Base-by-base conservation (phyloP, 805 yeast genomes). In the Starmerella khaoyaiensis region DNA sequence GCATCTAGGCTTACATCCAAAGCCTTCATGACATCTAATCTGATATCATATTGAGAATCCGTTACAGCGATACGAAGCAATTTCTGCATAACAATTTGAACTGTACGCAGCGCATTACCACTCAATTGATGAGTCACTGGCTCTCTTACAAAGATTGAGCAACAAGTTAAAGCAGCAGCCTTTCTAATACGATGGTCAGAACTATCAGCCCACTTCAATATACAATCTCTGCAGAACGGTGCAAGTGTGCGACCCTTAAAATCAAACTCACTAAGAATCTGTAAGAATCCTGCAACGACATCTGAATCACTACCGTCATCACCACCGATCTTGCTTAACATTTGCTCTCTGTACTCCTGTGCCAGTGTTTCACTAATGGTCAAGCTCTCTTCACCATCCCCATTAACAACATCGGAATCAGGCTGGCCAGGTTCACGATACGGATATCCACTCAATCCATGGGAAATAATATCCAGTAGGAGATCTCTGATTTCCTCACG, bases 401-500 rank as follows among this genome's bases (percentile, higher is more conserved):
- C 39, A 5, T 21, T 29, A 1, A 17, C 16, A 17, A 8, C 28
- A 7, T 28, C 42, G 11, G 37, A 45, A 5, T 43, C 48, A 2
- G 94, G 94, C 12, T 90, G 73, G 0, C 94, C 96, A 0, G 95
- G 94, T 28, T 79, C 80, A 37, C 70, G 72, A 55, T 80, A 87
- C 7, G 72, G 70, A 42, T 74, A 75, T 1, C 97, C 96, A 2
- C 90, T 77, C 21, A 87, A 63, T 10, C 81, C 81, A 35, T 68
- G 65, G 47, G 93, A 78, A 22, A 87, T 63, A 8, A 76, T 63
- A 45, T 79, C 77, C 30, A 87, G 63, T 17, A 84, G 61, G 42
- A 79, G 72, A 36, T 73, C 76, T 51, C 79, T 77, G 16, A 87
- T 77, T 3, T 74, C 65, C 3, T 74, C 72, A 33, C 79, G 79